Base-by-base conservation (phyloP, 176 grass and related monocot species). In the Paspalum vaginatum region DNA sequence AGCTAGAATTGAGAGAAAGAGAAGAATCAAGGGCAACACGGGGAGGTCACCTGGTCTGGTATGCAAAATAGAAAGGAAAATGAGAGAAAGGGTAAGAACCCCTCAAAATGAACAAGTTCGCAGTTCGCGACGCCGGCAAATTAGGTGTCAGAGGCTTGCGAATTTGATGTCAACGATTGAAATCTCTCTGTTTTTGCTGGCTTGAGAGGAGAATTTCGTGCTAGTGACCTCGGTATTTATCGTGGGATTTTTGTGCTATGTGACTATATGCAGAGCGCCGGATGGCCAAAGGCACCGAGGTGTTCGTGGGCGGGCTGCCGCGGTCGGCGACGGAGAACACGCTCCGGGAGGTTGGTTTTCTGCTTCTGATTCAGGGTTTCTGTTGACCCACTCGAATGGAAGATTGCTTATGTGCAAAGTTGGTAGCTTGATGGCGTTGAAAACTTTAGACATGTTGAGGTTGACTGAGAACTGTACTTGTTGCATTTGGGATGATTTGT, bases 271-370 rank as follows among this genome's bases (percentile, higher is more conserved):
- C 88, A 91, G 93, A 80, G 61, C 81, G 71, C 61, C 65, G 17
- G 13, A 76, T 25, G 37, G 72, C 10, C n/a, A 91, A 75, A 76
- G 93, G 93, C 37, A 45, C 80, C 48, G 93, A 97, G 80, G 87
- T 97, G 40, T 93, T 97, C 79, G 80, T 97, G 39, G 88, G 93
- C n/a, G 90, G 93, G 48, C 44, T 97, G 48, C 79, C 90, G 27
- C 86, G 85, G 75, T 87, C 90, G 49, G 85, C 80, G 45, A 91
- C 90, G 72, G 90, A 93, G 51, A 85, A 75, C 47, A 72, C 63
- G 18, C 87, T 93, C 22, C 83, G 75, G 45, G 90, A 97, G 90
- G 93, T 92, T 61, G 24, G 68, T 40, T 70, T 76, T 59, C 32
- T 53, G 44, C 49, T 60, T 81, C 18, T 37, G 32, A 80, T 58